Percentiles rank a stretch among this genome's conserved stretches.
phyloP scores from a whole-genome alignment of 148 eudicot species.

The Vaccinium corymbosum region DNA sequence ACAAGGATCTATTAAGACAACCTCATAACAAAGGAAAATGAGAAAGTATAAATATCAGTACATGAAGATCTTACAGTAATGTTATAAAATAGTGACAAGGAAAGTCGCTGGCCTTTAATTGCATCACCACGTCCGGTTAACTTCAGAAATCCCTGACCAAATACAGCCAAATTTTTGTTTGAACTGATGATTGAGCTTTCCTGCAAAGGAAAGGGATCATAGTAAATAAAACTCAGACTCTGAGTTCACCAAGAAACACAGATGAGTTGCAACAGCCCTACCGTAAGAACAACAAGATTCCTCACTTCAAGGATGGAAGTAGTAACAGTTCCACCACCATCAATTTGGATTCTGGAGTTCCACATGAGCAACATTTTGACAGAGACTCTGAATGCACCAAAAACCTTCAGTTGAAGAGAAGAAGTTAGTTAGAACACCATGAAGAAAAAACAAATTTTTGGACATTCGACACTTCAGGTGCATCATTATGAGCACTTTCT shows the following conservation, averaged over 20 bases:
- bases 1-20: neutral
- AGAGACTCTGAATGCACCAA: conserved; percentile 71
- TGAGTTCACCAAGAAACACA: conserved; percentile 4
- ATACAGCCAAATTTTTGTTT: conserved; percentile 70
- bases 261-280: conserved; percentile 19
- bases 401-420: conserved; percentile 49
- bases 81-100: conserved; percentile 73
- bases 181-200: conserved; percentile 66
- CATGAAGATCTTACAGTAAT: conserved; percentile 53
- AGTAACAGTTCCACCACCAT: conserved; percentile 65
- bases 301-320: conserved; percentile 75
- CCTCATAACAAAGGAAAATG: neutral
- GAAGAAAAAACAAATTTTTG: neutral
- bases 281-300: conserved; percentile 76
- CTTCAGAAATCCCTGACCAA: conserved; percentile 72
- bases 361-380: conserved; percentile 87
- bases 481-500: neutral
- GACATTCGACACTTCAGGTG: neutral
- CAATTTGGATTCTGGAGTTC: conserved; percentile 67
- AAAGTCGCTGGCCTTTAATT: conserved; percentile 73
- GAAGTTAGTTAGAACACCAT: conserved; percentile 7
- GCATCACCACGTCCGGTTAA: conserved; percentile 75
- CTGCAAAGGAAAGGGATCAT: conserved; percentile 36
- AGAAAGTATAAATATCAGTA: neutral
- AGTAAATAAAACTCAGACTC: neutral